A percentile compares a stretch with the other conserved stretches of the same genome.
Evolutionary conservation across 441 rosid genomes (phyloP).

Genomic region (Jatropha podagrica): DNA sequence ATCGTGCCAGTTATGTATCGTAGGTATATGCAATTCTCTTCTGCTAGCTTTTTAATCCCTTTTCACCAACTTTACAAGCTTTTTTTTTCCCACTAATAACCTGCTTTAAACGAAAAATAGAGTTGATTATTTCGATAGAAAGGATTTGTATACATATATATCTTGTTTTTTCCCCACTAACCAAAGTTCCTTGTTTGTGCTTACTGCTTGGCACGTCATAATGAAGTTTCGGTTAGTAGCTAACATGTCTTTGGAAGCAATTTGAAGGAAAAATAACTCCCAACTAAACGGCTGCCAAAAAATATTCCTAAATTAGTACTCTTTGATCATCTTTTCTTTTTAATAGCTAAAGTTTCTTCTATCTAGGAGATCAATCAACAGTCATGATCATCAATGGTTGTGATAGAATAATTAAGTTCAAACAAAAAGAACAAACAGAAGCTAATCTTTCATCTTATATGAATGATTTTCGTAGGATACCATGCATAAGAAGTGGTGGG

Average conservation of each 20-base stretch:
- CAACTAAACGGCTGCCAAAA: not conserved
- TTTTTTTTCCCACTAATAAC: not conserved
- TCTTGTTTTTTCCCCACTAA: too few relatives aligned
- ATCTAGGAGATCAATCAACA: too few relatives aligned
- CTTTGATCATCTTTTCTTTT: not conserved
- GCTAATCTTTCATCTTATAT: not conserved
- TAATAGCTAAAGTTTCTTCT: too few relatives aligned
- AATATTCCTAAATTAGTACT: not conserved
- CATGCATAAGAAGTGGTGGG: conserved; percentile 58
- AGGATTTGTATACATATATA: too few relatives aligned
- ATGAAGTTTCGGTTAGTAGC: conserved; percentile 3
- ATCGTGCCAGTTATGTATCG: conserved; percentile 73
- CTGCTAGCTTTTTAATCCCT: not conserved
- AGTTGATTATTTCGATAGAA: not conserved
- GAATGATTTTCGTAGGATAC: conserved; percentile 42
- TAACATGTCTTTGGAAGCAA: conserved; percentile 1
- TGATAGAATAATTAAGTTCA: too few relatives aligned
- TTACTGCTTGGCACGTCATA: not conserved
- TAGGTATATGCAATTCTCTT: conserved; percentile 34
- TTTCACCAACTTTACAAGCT: not conserved
- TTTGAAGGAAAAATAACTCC: not conserved
- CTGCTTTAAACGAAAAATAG: not conserved
- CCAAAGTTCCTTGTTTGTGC: not conserved
- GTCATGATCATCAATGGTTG: too few relatives aligned
- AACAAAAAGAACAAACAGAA: too few relatives aligned